A percentile compares a stretch with the other conserved stretches of the same genome.
These are phyloP conservation scores for Yamadazyma friedrichii DNA, from an alignment of 1,139 yeast genomes.

Conservation along the genomic window DNA sequence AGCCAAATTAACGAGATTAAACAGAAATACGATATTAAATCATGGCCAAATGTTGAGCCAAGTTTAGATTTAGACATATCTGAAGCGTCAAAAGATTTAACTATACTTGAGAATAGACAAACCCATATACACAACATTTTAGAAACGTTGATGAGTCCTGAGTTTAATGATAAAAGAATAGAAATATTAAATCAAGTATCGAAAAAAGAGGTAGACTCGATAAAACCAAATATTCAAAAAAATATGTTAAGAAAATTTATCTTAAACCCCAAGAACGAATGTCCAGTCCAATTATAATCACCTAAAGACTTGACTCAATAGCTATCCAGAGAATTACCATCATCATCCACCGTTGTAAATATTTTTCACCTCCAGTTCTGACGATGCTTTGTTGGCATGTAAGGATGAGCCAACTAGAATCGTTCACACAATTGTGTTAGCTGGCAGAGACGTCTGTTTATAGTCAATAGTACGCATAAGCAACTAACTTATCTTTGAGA, in stretches of 20 bases:
- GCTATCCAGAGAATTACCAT: too few species aligned
- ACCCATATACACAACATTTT: conserved; percentile 31
- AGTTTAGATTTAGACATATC: conserved; percentile 32
- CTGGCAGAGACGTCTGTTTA: too few species aligned
- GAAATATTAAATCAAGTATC: conserved; percentile 26
- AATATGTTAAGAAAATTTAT: conserved; percentile 43
- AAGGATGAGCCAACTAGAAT: too few species aligned
- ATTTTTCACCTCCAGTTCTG: too few species aligned
- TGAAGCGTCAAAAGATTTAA: conserved; percentile 21
- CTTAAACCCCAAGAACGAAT: conserved; percentile 35
- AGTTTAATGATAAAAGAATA: conserved; percentile 23
- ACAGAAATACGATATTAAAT: conserved; percentile 50
- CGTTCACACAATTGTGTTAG: too few species aligned
- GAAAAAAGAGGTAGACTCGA: conserved; percentile 22
- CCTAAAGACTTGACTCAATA: too few species aligned
- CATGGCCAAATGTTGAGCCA: conserved; percentile 58
- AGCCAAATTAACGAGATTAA: conserved; percentile 49
- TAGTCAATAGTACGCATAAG: neutral
- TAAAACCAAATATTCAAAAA: conserved; percentile 32
- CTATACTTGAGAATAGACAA: conserved; percentile 28
- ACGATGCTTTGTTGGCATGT: too few species aligned
- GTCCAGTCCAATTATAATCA: conserved; percentile 24
- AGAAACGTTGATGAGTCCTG: conserved; percentile 31
- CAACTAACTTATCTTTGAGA: neutral
- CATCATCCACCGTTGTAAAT: too few species aligned